These are phyloP conservation scores for Fusarium keratoplasticum DNA, from an alignment of 2,329 filamentous ascomycete genomes.

Conservation along the genomic window DNA sequence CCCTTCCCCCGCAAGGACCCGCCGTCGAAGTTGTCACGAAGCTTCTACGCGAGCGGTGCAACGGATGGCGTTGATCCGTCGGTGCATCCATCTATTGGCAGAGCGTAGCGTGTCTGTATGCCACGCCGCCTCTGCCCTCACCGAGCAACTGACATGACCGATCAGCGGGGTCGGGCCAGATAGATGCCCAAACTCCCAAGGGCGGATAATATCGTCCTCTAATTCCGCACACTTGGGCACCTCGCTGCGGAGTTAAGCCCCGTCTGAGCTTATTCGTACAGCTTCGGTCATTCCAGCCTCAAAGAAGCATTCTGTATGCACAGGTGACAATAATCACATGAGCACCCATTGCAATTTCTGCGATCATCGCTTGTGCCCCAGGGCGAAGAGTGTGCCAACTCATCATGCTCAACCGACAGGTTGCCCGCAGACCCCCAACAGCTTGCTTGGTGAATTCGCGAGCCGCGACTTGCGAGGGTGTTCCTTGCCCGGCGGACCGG, in stretches of 20 bases:
- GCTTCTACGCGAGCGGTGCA: constrained; percentile 8
- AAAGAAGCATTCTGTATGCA: neutral
- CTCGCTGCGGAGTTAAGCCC: constrained; percentile 4
- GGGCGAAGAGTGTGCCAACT: constrained; percentile 25
- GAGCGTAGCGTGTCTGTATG: constrained; percentile 17
- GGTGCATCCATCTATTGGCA: constrained; percentile 13
- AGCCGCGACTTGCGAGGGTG: constrained; percentile 25
- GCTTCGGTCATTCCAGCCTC: neutral
- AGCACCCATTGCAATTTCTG: constrained; percentile 7
- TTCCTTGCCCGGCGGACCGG: constrained; percentile 26
- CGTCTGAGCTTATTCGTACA: constrained; percentile 4
- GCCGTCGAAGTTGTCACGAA: constrained; percentile 1
- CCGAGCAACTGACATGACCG: constrained; percentile 8
- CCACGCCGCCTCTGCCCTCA: constrained; percentile 6
- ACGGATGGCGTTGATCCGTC: constrained; percentile 3
- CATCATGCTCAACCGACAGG: constrained; percentile 24
- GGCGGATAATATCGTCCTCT: constrained; percentile 7
- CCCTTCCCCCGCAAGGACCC: constrained; percentile 16
- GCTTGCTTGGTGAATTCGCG: constrained; percentile 9
- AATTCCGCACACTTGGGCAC: neutral
- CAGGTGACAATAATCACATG: constrained; percentile 27
- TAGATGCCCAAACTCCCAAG: constrained; percentile 24
- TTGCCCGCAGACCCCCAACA: constrained; percentile 8
- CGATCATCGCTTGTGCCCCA: constrained; percentile 15
- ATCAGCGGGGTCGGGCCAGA: constrained; percentile 26